Evolutionary conservation across 1,284 basidiomycete genomes (phyloP), one percentile per base, ranked within the genome.

Genomic region (Earliella scabrosa): DNA sequence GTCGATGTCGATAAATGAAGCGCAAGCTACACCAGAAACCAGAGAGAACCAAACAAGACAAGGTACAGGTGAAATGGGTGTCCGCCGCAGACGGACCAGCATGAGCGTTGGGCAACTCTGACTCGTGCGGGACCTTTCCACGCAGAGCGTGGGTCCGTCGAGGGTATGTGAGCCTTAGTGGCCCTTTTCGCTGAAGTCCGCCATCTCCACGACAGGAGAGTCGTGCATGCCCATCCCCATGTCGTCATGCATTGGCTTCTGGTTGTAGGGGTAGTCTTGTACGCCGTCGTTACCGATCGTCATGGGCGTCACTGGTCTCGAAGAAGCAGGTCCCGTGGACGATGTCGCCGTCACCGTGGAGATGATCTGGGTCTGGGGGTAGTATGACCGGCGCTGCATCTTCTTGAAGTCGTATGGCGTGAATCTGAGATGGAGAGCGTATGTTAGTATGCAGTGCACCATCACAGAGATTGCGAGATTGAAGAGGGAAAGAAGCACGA

Each of bases 291-390:
- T 63, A 3, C 58, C 66, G n/a, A 71, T 57, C 18, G 73, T 70
- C 52, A 69, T 65, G 0, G 80, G 80, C 11, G 80, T 82, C 1
- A 75, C 79, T 13, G 80, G 81, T 45, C 80, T 72, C 34, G 80
- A 81, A 8, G 76, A 65, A 11, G 70, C 66, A 1, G 74, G 64
- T 11, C 75, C 77, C 11, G 78, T 74, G 1, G 77, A 79, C 10
- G 81, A 78, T 1, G 79, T 73, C 24, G 71, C 79, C 4, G 81
- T 82, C 13, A 80, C 64, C 16, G 78, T 76, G 32, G 79, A 71
- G 53, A 90, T 78, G 20, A 86, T 83, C 65, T 90, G 85, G 67
- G 89, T 90, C 65, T 90, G 86, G 24, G 90, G 88, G 68, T 92
- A 92, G 68, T 93, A 93, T 20, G 90, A 88, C 69, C 79, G 79